Evolutionary conservation across 805 yeast genomes (phyloP), one percentile per base, ranked within the genome.

Genomic region (Spathaspora girioi): DNA sequence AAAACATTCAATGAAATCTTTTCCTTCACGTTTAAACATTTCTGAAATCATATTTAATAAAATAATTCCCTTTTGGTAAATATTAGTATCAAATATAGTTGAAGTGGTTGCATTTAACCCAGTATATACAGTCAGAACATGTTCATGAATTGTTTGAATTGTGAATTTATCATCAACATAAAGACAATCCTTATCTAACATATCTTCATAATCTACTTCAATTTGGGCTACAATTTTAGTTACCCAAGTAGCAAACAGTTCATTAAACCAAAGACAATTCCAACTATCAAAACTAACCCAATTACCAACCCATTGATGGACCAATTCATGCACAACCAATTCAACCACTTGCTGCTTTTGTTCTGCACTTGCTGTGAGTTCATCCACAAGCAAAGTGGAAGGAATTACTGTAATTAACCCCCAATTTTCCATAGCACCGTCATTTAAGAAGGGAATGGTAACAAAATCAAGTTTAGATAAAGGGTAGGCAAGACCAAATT

Each of bases 351-450:
- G 73, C 9, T 41, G 60, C 54, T 71, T 72, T 2, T 51, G 57
- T 14, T 47, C 56, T 1, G 49, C 50, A 38, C 69, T 65, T 2
- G 65, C 56, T 0, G 49, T 38, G 2, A 35, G 3, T n/a, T 63
- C 67, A 41, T 63, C 62, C 15, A 65, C 38, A 23, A 67, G 58
- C 11, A 73, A 50, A 56, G 82, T 84, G 45, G 77, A 76, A 48
- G 79, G 76, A 49, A 83, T 77, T 7, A 85, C 73, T 2, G 86
- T 80, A 47, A 88, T 75, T 68, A 86, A 67, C 3, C 89, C 87
- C 80, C 86, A 84, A 63, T 87, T 87, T 63, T 88, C 96, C 83
- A 86, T 87, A 2, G 89, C 96, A 52, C 88, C 87, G 62, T 87
- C 93, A 27, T 82, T 76, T 50, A 88, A 70, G 58, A 83, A 85